phyloP scores from a whole-genome alignment of 1,139 yeast species.

The Saccharomycopsis phalli region DNA sequence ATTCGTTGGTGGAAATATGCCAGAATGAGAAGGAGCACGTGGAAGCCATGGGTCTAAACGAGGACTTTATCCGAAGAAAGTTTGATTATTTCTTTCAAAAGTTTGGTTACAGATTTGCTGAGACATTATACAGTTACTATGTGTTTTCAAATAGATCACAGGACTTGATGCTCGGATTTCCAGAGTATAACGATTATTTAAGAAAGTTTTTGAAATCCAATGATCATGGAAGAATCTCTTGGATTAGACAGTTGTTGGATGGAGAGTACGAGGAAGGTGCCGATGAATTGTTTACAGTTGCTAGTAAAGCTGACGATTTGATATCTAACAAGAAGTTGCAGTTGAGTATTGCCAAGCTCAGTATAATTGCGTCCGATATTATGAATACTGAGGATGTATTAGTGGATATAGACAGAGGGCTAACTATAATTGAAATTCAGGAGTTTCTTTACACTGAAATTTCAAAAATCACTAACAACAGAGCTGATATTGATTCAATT shows the following conservation, averaged over 20 bases:
- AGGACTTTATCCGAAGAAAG: slow-evolving; percentile 27
- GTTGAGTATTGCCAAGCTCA: slow-evolving; percentile 63
- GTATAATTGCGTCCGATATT: slow-evolving; percentile 28
- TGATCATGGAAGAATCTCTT: slow-evolving; percentile 49
- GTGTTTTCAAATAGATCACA: slow-evolving; percentile 46
- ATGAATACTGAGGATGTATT: slow-evolving; percentile 25
- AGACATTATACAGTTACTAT: slow-evolving; percentile 52
- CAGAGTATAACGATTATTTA: slow-evolving; percentile 42
- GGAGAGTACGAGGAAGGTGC: slow-evolving; percentile 45
- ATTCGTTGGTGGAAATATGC: slow-evolving; percentile 56
- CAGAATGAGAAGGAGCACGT: slow-evolving; percentile 39
- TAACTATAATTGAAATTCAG: slow-evolving; percentile 43
- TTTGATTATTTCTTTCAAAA: slow-evolving; percentile 49
- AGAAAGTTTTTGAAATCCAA: slow-evolving; percentile 38
- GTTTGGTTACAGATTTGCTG: slow-evolving; percentile 65
- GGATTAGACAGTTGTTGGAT: slow-evolving; percentile 62
- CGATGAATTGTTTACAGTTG: slow-evolving; percentile 35
- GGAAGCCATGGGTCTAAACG: slow-evolving; percentile 27
- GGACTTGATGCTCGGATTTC: slow-evolving; percentile 48
- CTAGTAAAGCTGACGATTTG: slow-evolving; percentile 34
- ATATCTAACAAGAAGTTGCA: slow-evolving; percentile 46
- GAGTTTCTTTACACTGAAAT: slow-evolving; percentile 32
- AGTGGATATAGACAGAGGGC: slow-evolving; percentile 38
- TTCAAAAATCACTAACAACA: slow-evolving; percentile 24
- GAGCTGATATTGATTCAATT: slow-evolving; percentile 21